phyloP scores from a whole-genome alignment of 371 early-diverging fungal genomes.

The Basidiobolus meristosporus region DNA sequence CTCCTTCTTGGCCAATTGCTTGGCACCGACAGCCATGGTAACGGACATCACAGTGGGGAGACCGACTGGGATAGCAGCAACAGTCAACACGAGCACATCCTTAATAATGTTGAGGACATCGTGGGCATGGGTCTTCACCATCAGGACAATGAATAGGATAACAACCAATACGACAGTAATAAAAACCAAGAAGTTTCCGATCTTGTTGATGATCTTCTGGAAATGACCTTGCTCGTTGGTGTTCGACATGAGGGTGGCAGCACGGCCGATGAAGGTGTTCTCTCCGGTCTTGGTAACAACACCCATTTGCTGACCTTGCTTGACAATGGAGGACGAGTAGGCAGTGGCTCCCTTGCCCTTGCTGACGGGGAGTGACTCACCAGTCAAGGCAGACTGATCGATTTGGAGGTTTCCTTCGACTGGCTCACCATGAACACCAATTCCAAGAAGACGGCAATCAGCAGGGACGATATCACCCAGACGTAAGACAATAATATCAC shows the following conservation, averaged over 20 bases:
- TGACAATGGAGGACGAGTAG: constrained; percentile 68
- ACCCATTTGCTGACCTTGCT: constrained; percentile 70
- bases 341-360: constrained; percentile 63
- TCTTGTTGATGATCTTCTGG: constrained; percentile 75
- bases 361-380: too few species aligned
- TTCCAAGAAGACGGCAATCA: constrained; percentile 70
- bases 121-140: constrained; percentile 15
- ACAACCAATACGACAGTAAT: constrained; percentile 62
- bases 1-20: constrained; percentile 76
- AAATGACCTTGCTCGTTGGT: constrained; percentile 71
- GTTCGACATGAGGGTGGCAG: constrained; percentile 70
- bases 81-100: constrained; percentile 75
- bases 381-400: too few species aligned
- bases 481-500: constrained; percentile 75
- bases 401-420: too few species aligned
- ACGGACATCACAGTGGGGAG: constrained; percentile 92
- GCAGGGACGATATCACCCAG: constrained; percentile 91
- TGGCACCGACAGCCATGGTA: constrained; percentile 90
- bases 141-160: constrained; percentile 57
- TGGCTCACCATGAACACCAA: constrained; percentile 61
- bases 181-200: constrained; percentile 81
- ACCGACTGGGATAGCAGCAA: constrained; percentile 94
- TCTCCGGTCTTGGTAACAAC: constrained; percentile 72
- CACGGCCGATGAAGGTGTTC: constrained; percentile 76
- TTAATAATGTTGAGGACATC: constrained; percentile 22